Base-by-base conservation (phyloP, 106 monocot species). In the Acorus calamus region DNA sequence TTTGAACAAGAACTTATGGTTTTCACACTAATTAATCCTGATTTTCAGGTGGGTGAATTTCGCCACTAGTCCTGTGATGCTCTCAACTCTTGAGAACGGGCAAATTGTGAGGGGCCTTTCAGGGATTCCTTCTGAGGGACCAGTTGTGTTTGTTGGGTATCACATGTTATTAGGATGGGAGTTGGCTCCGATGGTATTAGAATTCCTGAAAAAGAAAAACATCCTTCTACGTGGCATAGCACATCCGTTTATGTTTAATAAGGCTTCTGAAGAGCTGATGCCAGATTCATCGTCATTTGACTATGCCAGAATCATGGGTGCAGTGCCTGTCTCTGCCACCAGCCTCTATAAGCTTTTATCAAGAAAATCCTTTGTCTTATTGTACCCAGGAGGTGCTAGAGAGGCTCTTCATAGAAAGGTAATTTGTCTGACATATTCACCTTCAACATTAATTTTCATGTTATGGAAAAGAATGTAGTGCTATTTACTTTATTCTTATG, bases 351-450 rank as follows among this genome's bases (percentile, higher is more conserved):
- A 86, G 69, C 93, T 93, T 71, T 61, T 93, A 6, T 74, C 76
- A 3, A 76, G 46, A 14, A 78, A 80, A n/a, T 76, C 77, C 45
- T 78, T 76, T 78, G 78, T 93, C 61, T 46, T 93, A 59, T 56
- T 89, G 44, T 93, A 78, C 67, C 93, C 93, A 4, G 93, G 89
- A 14, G 93, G 93, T 48, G 67, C 83, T 49, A 77, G 89, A 42
- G 93, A 93, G 67, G 93, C 93, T 74, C 80, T 85, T 68, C 93
- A 93, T 55, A 78, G 66, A 69, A 93, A 93, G 86, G 93, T 86
- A 73, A 64, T 5, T 10, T 59, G 45, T 14, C 3, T 11, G 28
- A 28, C 28, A 28, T 1, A 28, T 28, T 28, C 28, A 28, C 28
- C 28, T 28, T 28, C 28, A 28, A 28, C 28, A 28, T 56, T 50